Conservation (phyloP, 2,329 filamentous ascomycete species). For the Ramichloridium luteum region DNA sequence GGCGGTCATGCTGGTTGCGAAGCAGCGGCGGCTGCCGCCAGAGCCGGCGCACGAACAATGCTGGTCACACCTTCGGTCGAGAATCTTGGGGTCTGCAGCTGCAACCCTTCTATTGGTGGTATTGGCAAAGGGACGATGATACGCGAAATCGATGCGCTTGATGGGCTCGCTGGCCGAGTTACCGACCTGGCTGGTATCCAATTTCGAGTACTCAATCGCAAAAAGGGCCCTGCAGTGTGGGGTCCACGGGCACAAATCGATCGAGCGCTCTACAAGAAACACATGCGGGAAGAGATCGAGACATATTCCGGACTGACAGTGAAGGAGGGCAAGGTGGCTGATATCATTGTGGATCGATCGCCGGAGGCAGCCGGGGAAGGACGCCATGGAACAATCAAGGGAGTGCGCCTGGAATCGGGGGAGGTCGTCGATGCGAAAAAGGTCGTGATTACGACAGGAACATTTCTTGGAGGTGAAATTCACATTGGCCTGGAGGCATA, state of each 20-base stretch:
- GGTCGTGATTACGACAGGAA: conserved; percentile 92
- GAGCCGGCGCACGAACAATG: conserved; percentile 76
- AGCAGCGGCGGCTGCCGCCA: conserved; percentile 80
- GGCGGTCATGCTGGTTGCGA: conserved; percentile 93
- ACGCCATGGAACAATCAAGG: conserved; percentile 61
- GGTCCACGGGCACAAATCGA: conserved; percentile 95
- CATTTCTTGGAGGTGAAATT: conserved; percentile 90
- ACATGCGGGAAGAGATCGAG: conserved; percentile 80
- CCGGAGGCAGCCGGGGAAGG: conserved; percentile 33
- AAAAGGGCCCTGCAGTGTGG: conserved; percentile 93
- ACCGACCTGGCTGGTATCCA: conserved; percentile 94
- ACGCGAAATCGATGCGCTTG: conserved; percentile 86
- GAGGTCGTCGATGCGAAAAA: conserved; percentile 66
- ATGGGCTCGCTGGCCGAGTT: conserved; percentile 75
- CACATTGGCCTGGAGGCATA: conserved; percentile 76
- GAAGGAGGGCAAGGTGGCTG: conserved; percentile 76
- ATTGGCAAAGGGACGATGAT: conserved; percentile 97
- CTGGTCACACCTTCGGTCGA: conserved; percentile 78
- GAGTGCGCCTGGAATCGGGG: conserved; percentile 76
- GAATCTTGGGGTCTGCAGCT: conserved; percentile 89
- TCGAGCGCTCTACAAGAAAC: conserved; percentile 69
- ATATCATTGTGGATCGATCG: conserved; percentile 64
- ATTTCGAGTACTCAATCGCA: conserved; percentile 76
- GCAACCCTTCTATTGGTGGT: conserved; percentile 94
- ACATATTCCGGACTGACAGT: conserved; percentile 68